Evolutionary conservation across 345 rosid species (phyloP).

Genomic region (Cardiospermum halicacabum): DNA sequence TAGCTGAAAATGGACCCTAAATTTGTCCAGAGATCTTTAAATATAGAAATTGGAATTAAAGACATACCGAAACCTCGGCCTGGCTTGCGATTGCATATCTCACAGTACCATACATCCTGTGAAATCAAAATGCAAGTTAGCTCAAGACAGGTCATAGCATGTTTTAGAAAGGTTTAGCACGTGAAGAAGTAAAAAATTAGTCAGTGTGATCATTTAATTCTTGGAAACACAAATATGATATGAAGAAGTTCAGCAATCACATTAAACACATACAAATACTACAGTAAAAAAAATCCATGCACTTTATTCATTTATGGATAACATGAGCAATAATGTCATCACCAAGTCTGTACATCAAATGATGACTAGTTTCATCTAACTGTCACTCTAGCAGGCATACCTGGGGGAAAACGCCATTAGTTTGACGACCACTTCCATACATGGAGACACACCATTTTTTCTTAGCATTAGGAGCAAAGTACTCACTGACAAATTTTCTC

Average conservation of each 20-base stretch:
- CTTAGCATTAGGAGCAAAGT: conserved; percentile 88
- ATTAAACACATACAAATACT: neutral
- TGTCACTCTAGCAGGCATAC: conserved; percentile 38
- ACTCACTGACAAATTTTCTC: conserved; percentile 94
- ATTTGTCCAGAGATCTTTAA: neutral
- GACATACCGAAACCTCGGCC: conserved; percentile 97
- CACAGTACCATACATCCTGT: conserved; percentile 99
- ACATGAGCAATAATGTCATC: neutral
- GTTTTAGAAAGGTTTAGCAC: neutral
- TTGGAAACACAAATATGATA: neutral
- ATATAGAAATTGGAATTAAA: neutral
- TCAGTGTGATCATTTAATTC: neutral
- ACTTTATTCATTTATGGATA: neutral
- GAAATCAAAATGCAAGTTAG: conserved; percentile 19
- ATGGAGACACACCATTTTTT: conserved; percentile 99
- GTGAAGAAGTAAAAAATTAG: neutral
- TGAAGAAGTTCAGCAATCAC: neutral
- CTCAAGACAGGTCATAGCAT: conserved; percentile 4
- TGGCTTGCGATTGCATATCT: conserved; percentile 92
- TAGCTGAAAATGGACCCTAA: too few species aligned
- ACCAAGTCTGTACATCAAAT: neutral
- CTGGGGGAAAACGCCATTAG: conserved; percentile 97
- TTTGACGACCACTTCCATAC: conserved; percentile 97
- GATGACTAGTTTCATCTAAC: neutral
- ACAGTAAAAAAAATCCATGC: conserved; percentile 11